These are phyloP conservation scores for Cytospora paraplurivora DNA, from an alignment of 2,329 filamentous ascomycete genomes.

Conservation along the genomic window DNA sequence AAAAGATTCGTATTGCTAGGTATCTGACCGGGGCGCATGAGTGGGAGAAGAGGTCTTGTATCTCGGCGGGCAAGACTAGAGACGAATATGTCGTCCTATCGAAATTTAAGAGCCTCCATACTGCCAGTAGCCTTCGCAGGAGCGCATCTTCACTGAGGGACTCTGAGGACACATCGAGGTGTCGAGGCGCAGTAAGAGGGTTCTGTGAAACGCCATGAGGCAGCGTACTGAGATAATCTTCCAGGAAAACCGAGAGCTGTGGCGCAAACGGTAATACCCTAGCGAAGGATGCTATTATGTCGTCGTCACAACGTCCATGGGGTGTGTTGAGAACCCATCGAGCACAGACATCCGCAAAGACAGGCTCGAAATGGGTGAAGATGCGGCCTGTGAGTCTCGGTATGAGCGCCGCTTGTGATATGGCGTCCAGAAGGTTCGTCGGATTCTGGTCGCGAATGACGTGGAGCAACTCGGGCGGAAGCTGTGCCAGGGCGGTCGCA, in stretches of 20 bases:
- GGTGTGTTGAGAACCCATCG: slow-evolving; percentile 66
- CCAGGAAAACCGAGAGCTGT: slow-evolving; percentile 73
- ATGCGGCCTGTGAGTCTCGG: slow-evolving; percentile 71
- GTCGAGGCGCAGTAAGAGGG: slow-evolving; percentile 6
- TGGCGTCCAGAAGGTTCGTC: slow-evolving; percentile 68
- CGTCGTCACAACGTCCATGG: slow-evolving; percentile 42
- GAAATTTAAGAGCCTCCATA: slow-evolving; percentile 79
- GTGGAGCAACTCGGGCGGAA: slow-evolving; percentile 71
- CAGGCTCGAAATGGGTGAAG: slow-evolving; percentile 71
- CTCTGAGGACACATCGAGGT: slow-evolving; percentile 15
- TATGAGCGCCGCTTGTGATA: slow-evolving; percentile 70
- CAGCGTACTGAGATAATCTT: slow-evolving; percentile 43
- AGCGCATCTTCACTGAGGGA: slow-evolving; percentile 31
- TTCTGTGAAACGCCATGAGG: slow-evolving; percentile 3
- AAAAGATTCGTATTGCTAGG: slow-evolving; percentile 79
- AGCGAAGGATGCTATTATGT: slow-evolving; percentile 71
- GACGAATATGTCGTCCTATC: slow-evolving; percentile 69
- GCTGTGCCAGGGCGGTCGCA: slow-evolving; percentile 54
- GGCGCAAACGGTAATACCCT: slow-evolving; percentile 81
- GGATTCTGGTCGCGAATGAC: slow-evolving; percentile 66
- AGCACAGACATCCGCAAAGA: slow-evolving; percentile 82
- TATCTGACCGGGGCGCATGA: slow-evolving; percentile 67
- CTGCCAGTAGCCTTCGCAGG: slow-evolving; percentile 59
- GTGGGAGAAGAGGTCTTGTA: slow-evolving; percentile 70
- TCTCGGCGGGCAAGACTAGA: slow-evolving; percentile 64